phyloP scores from a whole-genome alignment of 2,329 filamentous ascomycete genomes.

The Thermothelomyces thermophilus region DNA sequence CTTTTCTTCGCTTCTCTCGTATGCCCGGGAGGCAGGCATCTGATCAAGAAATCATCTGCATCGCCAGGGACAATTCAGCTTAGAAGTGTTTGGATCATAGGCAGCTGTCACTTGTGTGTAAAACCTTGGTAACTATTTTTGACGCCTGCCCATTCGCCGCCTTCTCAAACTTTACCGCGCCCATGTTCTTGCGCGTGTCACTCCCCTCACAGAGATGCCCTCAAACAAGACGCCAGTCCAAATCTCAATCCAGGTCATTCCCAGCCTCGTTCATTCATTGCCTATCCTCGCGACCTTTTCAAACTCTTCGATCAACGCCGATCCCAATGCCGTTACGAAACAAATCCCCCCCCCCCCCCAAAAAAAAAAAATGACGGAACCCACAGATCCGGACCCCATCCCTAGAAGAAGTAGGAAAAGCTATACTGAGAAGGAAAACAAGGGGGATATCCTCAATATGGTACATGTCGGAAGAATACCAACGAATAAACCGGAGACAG shows the following conservation, averaged over 20 bases:
- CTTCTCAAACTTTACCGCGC: no score
- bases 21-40: no score
- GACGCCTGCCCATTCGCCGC: no score
- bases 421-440: not conserved
- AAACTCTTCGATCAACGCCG: conserved; percentile 1
- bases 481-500: not conserved
- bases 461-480: not conserved
- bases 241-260: not conserved
- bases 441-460: not conserved
- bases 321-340: not conserved
- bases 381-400: not conserved
- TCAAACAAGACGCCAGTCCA: not conserved
- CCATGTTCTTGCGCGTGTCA: no score
- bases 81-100: no score
- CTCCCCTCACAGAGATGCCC: no score
- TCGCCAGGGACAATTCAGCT: no score
- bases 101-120: no score
- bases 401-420: not conserved
- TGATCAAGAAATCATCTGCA: no score
- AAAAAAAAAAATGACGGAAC: not conserved
- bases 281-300: not conserved
- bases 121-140: no score
- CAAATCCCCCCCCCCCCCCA: not conserved
- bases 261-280: conserved; percentile 5
- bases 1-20: no score